Evolutionary conservation across 2,329 filamentous ascomycete genomes (phyloP), one percentile per base, ranked within the genome.

Genomic region (Trichoderma hamatum): DNA sequence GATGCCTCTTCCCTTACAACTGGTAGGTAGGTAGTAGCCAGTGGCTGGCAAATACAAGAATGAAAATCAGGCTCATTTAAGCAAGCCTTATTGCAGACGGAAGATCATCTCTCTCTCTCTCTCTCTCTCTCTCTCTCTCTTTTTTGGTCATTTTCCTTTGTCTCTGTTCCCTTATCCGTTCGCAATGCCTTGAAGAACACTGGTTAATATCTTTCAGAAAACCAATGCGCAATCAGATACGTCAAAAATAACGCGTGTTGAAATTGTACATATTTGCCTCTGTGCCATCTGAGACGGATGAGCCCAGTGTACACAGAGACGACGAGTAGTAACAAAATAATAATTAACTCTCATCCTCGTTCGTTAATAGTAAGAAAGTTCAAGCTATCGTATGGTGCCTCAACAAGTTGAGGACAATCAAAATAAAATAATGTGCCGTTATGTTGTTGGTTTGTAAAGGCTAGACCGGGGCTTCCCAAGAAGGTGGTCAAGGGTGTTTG

Each of bases 261-360:
- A 71, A 72, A 69, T 75, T 71, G 69, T 76, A 75, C 74, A 73
- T 69, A 71, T 30, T 59, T 60, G 70, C 62, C 71, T 58, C 69
- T 69, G 28, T 60, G 39, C 28, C 21, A 55, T 39, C 34, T 54
- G 67, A 72, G 67, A 68, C 66, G 54, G 70, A 70, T 66, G 69
- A 60, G 51, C 54, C 51, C 52, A 67, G 51, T 51, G 67, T 67
- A 66, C 51, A 32, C 62, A 68, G 60, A 59, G 69, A 68, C 67
- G 32, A 60, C 55, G 36, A 60, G 43, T 49, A 14, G 26, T 49
- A 46, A 30, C n/a, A n/a, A 43, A 5, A 28, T 28, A 39, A 66
- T 7, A 58, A 21, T 59, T 21, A 59, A 49, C 26, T 28, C 63
- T 49, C 54, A 21, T 51, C 54, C 46, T 21, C 54, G 58, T 58